These are phyloP conservation scores for Coemansia sp. DNA, from an alignment of 192 early-diverging fungal species.

Conservation along the genomic window DNA sequence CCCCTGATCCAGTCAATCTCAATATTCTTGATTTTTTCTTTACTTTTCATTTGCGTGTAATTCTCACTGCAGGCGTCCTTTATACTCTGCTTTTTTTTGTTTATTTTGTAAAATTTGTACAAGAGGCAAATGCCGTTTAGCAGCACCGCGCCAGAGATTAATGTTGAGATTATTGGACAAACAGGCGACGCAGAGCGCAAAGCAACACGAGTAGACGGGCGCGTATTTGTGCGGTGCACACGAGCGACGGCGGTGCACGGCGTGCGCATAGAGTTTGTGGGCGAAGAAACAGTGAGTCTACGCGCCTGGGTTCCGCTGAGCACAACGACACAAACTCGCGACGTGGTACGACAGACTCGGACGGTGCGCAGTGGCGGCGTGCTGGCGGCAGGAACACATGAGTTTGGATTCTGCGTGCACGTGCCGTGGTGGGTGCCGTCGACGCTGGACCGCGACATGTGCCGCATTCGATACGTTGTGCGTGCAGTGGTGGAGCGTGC, in stretches of 20 bases:
- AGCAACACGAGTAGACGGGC: constrained; percentile 11
- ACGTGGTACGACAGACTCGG: constrained; percentile 9
- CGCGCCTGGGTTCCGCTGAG: constrained; percentile 37
- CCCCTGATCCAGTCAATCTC: too few relatives aligned
- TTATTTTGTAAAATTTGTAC: constrained; percentile 1
- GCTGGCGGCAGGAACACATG: constrained; percentile 31
- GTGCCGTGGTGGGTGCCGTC: constrained; percentile 47
- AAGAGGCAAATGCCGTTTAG: constrained; percentile 26
- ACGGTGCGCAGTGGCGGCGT: constrained; percentile 12
- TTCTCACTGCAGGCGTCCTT: too few relatives aligned
- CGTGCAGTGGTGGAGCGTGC: constrained; percentile 15
- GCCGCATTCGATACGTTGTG: constrained; percentile 38
- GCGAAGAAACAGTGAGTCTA: constrained; percentile 37
- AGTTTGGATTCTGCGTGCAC: constrained; percentile 18
- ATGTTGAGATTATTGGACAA: constrained; percentile 7
- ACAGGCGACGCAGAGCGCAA: neutral
- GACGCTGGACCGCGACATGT: constrained; percentile 35
- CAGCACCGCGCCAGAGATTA: constrained; percentile 29
- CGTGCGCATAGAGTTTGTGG: constrained; percentile 32
- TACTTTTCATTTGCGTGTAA: constrained; percentile 1
- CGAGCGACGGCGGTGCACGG: constrained; percentile 12
- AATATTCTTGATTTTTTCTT: neutral
- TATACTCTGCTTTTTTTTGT: neutral
- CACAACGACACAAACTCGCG: constrained; percentile 18
- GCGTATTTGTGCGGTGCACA: constrained; percentile 10